Conservation (phyloP, 164 flowering plant genomes). For the Sedum album region DNA sequence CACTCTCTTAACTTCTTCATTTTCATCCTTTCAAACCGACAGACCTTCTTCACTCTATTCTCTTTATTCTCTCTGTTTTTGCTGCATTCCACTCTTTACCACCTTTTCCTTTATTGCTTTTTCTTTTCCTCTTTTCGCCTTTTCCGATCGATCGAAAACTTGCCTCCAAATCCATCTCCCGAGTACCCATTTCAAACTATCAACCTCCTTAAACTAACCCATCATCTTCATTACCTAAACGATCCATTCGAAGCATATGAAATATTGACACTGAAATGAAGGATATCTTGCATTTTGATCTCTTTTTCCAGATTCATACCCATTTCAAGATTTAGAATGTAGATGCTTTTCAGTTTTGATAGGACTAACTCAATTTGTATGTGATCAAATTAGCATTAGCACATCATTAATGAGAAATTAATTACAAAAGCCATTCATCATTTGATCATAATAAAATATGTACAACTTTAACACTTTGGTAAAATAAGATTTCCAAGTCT, state of each 20-base stretch:
- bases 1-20: background rate
- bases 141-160: background rate
- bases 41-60: slow-evolving; percentile 18
- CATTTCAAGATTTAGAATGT: background rate
- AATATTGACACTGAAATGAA: background rate
- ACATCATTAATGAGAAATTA: background rate
- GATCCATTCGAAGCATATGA: background rate
- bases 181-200: background rate
- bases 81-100: slow-evolving; percentile 8
- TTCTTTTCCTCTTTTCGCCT: slow-evolving; percentile 6
- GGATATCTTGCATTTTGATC: background rate
- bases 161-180: background rate
- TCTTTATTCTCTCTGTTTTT: background rate
- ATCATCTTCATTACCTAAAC: background rate
- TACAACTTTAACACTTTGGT: slow-evolving; percentile 2
- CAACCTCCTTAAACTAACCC: background rate
- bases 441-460: background rate
- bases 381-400: background rate
- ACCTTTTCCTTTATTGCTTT: slow-evolving; percentile 10
- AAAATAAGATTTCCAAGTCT: slow-evolving; percentile 12
- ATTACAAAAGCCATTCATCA: slow-evolving; percentile 5
- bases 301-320: background rate
- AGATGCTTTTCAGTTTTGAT: background rate
- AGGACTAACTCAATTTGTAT: background rate
- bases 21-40: slow-evolving; percentile 24